Evolutionary conservation across 2,329 filamentous ascomycete genomes (phyloP), one percentile per base, ranked within the genome.

Genomic region (Colletotrichum sp.): DNA sequence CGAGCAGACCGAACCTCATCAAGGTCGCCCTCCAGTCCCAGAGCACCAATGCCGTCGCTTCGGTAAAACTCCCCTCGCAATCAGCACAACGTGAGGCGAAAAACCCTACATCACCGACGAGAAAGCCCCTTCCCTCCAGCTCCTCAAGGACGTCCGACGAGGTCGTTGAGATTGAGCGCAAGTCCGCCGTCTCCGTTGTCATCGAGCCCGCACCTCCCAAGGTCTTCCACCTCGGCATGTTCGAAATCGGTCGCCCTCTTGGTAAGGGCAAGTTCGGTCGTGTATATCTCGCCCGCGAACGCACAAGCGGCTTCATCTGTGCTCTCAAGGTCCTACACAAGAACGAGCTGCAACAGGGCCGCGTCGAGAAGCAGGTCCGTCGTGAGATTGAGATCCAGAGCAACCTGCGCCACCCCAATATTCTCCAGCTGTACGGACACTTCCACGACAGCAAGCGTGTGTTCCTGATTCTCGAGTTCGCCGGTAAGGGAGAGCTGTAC

Each of bases 311-410:
- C 77, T 98, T 96, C 85, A 94, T 98, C 78, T 98, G 95, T 85
- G 95, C 95, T 2, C 89, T 98, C 76, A 98, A 98, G 85, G 95
- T 96, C 64, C 89, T 96, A 64, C 95, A 97, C 89, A 98, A 97
- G 87, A 92, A 90, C 77, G 95, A 97, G 84, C 87, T 97, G 75
- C 93, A 95, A 82, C 92, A 95, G 79, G 95, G 94, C 71, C 85
- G 88, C 72, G 95, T 97, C 60, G 95, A 98, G 86, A 96, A 95
- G 87, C 95, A 97, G 86, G 93, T 97, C 71, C 92, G 95, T 36
- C 92, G 95, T 81, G 95, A 98, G 84, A 96, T 98, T 78, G 95
- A 98, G 84, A 98, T 98, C 81, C 95, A 98, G 85, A 95, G 93
- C 81, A 96, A 98, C 84, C 90, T 98, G 78, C 92, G 95, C 60